A percentile compares a stretch with the other conserved stretches of the same genome.
Evolutionary conservation across 2,329 filamentous ascomycete genomes (phyloP).

Genomic region (Elsinoe ampelina): DNA sequence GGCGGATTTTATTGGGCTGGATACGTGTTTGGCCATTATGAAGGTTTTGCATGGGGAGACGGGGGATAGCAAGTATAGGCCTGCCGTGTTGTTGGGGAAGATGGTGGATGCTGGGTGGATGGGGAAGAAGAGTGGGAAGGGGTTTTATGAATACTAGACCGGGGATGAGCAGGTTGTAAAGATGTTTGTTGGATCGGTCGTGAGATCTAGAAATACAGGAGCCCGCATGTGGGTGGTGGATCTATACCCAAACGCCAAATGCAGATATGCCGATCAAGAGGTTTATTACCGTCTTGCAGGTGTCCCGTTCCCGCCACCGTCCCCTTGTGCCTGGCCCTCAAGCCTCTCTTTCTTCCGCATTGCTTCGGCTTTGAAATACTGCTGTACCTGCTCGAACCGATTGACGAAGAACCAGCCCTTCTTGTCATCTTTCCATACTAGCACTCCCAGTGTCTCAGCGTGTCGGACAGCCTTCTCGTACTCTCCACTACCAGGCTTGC

Average conservation of each 20-base stretch:
- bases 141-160: constrained; percentile 82
- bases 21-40: constrained; percentile 96
- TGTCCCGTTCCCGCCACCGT: constrained; percentile 1
- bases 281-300: not conserved
- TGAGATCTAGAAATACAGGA: constrained; percentile 8
- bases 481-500: constrained; percentile 41
- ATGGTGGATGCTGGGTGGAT: constrained; percentile 98
- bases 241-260: not conserved
- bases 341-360: constrained; percentile 23
- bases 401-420: constrained; percentile 85
- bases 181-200: not conserved
- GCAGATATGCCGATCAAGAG: not conserved
- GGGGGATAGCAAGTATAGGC: constrained; percentile 90
- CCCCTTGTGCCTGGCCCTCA: constrained; percentile 15
- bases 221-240: not conserved
- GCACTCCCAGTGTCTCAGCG: constrained; percentile 80
- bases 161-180: not conserved
- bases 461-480: constrained; percentile 63
- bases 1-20: constrained; percentile 93
- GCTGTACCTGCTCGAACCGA: constrained; percentile 77
- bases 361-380: constrained; percentile 59
- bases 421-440: constrained; percentile 75
- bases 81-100: constrained; percentile 75
- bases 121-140: constrained; percentile 94
- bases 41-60: constrained; percentile 85